A percentile compares a stretch with the other conserved stretches of the same genome.
Conservation (phyloP, 495 filamentous ascomycete genomes). For the Bathelium albidoporum region DNA sequence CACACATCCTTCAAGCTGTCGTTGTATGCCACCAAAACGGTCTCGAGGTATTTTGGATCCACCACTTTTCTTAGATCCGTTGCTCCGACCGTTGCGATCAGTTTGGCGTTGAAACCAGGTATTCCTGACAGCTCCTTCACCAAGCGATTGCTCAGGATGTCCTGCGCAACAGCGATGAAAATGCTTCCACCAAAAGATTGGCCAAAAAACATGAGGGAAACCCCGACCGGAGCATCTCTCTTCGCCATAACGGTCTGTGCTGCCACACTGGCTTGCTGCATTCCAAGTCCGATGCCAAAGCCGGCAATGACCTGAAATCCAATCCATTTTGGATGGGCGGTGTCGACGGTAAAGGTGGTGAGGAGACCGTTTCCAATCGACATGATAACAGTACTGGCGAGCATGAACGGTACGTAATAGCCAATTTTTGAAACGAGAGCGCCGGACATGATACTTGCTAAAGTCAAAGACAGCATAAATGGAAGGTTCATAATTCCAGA, state of each 20-base stretch:
- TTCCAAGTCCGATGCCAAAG: slow-evolving; percentile 11
- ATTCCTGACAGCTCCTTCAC: not conserved
- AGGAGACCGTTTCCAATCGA: slow-evolving; percentile 6
- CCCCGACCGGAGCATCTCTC: slow-evolving; percentile 5
- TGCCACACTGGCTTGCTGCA: slow-evolving; percentile 17
- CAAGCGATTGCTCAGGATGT: slow-evolving; percentile 1
- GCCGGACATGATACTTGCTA: slow-evolving; percentile 24
- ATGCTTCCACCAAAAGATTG: slow-evolving; percentile 3
- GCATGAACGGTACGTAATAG: slow-evolving; percentile 8
- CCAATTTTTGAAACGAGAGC: not conserved
- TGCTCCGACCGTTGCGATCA: not conserved
- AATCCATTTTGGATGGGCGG: slow-evolving; percentile 2
- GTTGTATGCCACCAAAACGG: slow-evolving; percentile 3
- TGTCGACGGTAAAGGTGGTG: not conserved
- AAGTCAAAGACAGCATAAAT: slow-evolving; percentile 51
- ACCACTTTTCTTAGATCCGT: slow-evolving; percentile 4
- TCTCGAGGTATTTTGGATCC: not conserved
- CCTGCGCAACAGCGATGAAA: slow-evolving; percentile 6
- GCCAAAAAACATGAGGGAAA: slow-evolving; percentile 2
- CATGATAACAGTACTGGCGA: slow-evolving; percentile 2
- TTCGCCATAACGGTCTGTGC: slow-evolving; percentile 12
- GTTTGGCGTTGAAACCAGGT: not conserved
- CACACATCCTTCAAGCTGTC: not conserved
- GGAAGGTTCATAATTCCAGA: slow-evolving; percentile 73
- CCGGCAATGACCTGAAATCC: slow-evolving; percentile 8